Base-by-base conservation (phyloP, 2,329 filamentous ascomycete species). In the Phyllosticta capitalensis region DNA sequence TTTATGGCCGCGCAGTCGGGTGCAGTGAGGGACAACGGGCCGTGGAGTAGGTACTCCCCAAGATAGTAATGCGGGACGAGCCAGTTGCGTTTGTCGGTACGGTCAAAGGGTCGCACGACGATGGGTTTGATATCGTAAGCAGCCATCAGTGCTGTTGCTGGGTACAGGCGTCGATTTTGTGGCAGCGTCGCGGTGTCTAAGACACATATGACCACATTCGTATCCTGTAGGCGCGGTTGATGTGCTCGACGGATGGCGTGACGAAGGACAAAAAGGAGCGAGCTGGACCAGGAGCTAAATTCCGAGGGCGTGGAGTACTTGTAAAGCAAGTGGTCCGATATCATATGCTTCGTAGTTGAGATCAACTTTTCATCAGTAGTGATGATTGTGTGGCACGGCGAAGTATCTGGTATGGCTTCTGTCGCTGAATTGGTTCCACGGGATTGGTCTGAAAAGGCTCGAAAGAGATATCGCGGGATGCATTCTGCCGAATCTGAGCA, bases 391-490 rank as follows among this genome's bases (percentile, higher is more conserved):
- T 17, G n/a, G 28, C 21, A 30, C 22, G 30, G 50, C 17, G 56
- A 50, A 1, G 10, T n/a, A 9, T 17, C 22, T 9, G 51, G 48
- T 17, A 28, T 53, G 14, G 56, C 38, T 9, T 45, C 38, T 45
- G 38, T 45, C 48, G 20, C 17, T 24, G 52, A 53, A 19, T 21
- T 52, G 12, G 12, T 51, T 20, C 33, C 50, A 9, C 51, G 56
- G 12, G 56, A 50, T 9, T 9, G 17, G 9, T 17, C n/a, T 3
- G 56, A 54, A 12, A 48, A 58, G 14, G 56, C 38, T 30, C 56
- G 56, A 38, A 58, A 58, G 30, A 58, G 56, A 33, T 58, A 58
- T 21, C 51, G 49, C 5, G 56, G 56, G 21, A 58, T 50, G n/a
- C 33, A 52, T 9, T 21, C 14, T 7, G 50, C 45, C 28, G 56